phyloP scores from a whole-genome alignment of 1,284 basidiomycete species.

The Rhizopogon hawkerae region DNA sequence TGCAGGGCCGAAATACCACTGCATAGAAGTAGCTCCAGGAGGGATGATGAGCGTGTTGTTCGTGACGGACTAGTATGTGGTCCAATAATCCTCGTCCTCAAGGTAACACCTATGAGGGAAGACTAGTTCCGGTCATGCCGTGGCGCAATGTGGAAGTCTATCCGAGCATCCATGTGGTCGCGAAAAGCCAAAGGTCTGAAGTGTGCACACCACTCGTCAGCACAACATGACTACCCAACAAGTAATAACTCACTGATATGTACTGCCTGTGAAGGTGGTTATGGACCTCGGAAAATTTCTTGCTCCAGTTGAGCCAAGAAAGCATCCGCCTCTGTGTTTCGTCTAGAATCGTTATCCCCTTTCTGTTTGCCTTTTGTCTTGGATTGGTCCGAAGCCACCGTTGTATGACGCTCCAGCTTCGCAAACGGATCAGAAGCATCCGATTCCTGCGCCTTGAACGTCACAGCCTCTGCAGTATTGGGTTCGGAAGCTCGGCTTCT shows the following conservation, averaged over 20 bases:
- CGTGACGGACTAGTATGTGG: not conserved
- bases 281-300: constrained; percentile 27
- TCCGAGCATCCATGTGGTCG: not conserved
- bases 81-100: not conserved
- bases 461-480: not conserved
- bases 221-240: too few relatives aligned
- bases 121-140: not conserved
- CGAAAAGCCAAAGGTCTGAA: not conserved
- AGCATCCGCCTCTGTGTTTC: constrained; percentile 41
- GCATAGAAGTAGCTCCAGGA: not conserved
- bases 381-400: constrained; percentile 9
- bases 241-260: not conserved
- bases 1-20: not conserved
- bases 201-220: not conserved
- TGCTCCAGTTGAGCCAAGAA: constrained; percentile 56
- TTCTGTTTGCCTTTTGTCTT: constrained; percentile 19
- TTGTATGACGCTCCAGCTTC: constrained; percentile 35
- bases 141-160: not conserved
- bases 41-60: too few relatives aligned
- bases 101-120: too few relatives aligned
- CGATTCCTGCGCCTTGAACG: constrained; percentile 2
- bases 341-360: constrained; percentile 12
- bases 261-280: not conserved
- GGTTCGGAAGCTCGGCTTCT: constrained; percentile 5
- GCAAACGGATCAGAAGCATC: constrained; percentile 39